Conservation (phyloP, 1,139 yeast species). For the Barnettozyma hawaiiensis region DNA sequence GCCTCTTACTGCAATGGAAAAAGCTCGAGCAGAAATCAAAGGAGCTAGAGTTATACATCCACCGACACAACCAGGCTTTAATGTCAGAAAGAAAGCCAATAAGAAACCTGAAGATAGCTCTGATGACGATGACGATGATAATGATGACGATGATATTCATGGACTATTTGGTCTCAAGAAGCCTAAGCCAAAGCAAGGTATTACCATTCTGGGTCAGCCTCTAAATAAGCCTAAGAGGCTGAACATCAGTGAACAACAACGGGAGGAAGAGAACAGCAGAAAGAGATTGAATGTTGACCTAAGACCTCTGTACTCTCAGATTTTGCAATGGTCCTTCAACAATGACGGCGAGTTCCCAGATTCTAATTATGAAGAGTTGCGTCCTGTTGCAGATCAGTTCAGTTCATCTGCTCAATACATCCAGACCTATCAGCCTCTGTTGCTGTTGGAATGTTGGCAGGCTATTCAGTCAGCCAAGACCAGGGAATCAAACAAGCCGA, state of each 20-base stretch:
- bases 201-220: constrained; percentile 29
- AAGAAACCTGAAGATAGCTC: constrained; percentile 25
- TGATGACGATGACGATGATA: constrained; percentile 29
- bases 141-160: constrained; percentile 30
- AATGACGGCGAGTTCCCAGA: constrained; percentile 55
- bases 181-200: constrained; percentile 16
- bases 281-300: constrained; percentile 72
- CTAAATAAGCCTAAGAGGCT: constrained; percentile 21
- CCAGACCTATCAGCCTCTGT: constrained; percentile 66
- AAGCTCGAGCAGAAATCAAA: constrained; percentile 36
- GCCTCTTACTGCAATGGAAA: constrained; percentile 34
- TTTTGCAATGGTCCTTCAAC: constrained; percentile 76
- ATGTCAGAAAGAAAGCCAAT: constrained; percentile 27
- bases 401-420: constrained; percentile 57
- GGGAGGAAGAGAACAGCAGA: constrained; percentile 75
- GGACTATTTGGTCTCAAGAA: constrained; percentile 29
- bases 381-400: constrained; percentile 42
- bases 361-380: constrained; percentile 33
- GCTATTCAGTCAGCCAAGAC: constrained; percentile 70
- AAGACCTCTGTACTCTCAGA: constrained; percentile 63
- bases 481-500: constrained; percentile 58
- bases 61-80: constrained; percentile 81
- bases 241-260: constrained; percentile 38
- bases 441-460: constrained; percentile 92
- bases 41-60: constrained; percentile 42